Evolutionary conservation across 148 eudicot species (phyloP), one percentile per base, ranked within the genome.

Genomic region (Polygonum maritimum): DNA sequence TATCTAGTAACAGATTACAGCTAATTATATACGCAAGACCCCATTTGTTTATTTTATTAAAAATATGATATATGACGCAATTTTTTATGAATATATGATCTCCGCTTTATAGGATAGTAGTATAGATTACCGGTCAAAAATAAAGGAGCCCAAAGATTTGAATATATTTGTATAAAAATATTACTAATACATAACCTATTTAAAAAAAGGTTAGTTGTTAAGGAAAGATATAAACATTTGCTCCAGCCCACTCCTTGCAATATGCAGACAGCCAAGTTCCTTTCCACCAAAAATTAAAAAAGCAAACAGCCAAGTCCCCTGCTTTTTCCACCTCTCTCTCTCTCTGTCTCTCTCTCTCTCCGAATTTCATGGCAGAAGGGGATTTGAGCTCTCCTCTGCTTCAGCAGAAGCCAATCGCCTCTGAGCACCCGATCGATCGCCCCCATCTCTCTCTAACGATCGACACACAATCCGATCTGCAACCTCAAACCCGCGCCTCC

Each of bases 301-400:
- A 40, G 47, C 47, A 7, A 5, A 44, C 47, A 44, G 47, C 47
- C 14, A 62, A 62, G 69, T 12, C 31, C 76, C 33, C 48, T 51
- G 7, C 44, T 33, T 52, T 52, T 48, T 54, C 76, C 60, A 36
- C 60, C 58, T 16, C 15, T 49, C 1, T 15, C 19, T 65, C 6
- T 15, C 19, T 38, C 71, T 36, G 21, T 15, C 69, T 9, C 69
- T 19, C 11, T 2, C 63, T 19, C 31, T 13, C 13, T 2, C 31
- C 21, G 44, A 14, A 31, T 39, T 51, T 73, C 31, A 81, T 81
- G 85, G 86, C 79, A 10, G 88, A 81, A 69, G 83, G 74, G 33
- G 80, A 80, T 76, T 84, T 88, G 41, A 51, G 44, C 75, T 72
- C 85, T 45, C 97, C 94, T 6, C 84, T 92, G 9, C 73, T 90